Evolutionary conservation across 768 basidiomycete genomes (phyloP), one percentile per base, ranked within the genome.

Genomic region (Saitozyma sp.): DNA sequence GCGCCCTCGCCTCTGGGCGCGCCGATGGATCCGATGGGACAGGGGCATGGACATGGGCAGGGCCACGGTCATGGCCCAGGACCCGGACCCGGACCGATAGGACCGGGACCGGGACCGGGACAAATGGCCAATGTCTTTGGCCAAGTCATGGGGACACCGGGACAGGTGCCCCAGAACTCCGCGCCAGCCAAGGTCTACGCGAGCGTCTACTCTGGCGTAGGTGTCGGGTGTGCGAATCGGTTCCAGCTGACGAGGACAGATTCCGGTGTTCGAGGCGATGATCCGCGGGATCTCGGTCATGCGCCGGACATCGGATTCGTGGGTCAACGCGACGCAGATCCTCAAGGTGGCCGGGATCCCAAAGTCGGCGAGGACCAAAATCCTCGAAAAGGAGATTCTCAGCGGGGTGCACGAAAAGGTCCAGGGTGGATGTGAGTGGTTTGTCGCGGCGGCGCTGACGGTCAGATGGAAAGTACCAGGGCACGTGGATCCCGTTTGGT

Each of bases 401-500:
- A 67, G 90, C 60, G 93, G 92, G 52, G 89, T 89, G 80, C 92
- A 96, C 80, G 95, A 99, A 80, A 98, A 98, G 78, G 92, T 99
- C 6, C 96, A 98, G 79, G 96, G 96, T 45, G 96, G 96, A 39
- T 98, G 75, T 76, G 59, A 70, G 75, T 76, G 16, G 10, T 20
- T 19, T 16, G n/a, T 41, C 11, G 49, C 45, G 8, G 10, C 56
- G 42, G 42, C 58, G 56, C 56, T 58, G 38, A 56, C 43, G 38
- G n/a, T 49, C 16, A 75, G 71, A 98, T 77, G 96, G 96, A 29
- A 95, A 97, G 82, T 99, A 97, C 78, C 96, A 99, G 79, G 96
- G 96, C 67, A 98, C 95, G 60, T 99, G 96, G 95, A 95, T 99
- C 71, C 96, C 96, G 1, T 88, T 97, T 46, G 91, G 94, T 70